A percentile compares a stretch with the other conserved stretches of the same genome.
Evolutionary conservation across 306 rosid genomes (phyloP).

Genomic region (Oxytropis ochrocephala): DNA sequence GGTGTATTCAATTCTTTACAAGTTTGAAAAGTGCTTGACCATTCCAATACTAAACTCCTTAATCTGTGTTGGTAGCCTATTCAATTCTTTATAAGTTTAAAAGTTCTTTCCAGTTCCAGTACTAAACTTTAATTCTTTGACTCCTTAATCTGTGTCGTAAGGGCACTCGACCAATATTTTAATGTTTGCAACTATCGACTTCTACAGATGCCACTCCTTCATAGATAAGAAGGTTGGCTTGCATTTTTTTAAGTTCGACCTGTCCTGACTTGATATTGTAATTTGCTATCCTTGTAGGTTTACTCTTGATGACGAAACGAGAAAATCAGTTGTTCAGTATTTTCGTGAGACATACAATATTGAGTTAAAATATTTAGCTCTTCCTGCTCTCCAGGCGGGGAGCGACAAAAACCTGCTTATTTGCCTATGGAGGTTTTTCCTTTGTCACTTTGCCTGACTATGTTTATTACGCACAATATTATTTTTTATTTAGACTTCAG

Average conservation of each 20-base stretch:
- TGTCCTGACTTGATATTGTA: not conserved
- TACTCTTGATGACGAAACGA: constrained; percentile 36
- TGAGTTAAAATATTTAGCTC: not conserved
- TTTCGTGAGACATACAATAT: constrained; percentile 40
- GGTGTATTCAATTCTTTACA: no score
- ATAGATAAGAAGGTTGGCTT: not conserved
- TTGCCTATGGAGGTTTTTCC: constrained; percentile 74
- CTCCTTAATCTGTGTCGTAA: no score
- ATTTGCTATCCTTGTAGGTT: constrained; percentile 38
- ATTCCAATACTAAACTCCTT: no score
- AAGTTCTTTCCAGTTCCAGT: no score
- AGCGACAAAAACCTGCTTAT: constrained; percentile 43
- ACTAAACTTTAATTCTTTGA: no score
- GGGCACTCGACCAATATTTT: no score
- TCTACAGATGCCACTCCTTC: not conserved
- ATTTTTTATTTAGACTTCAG: not conserved
- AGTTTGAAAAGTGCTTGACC: no score
- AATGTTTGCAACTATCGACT: not conserved
- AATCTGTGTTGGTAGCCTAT: no score
- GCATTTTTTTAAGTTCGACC: not conserved
- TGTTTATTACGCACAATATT: not conserved
- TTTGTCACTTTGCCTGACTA: not conserved
- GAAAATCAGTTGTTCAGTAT: constrained; percentile 33
- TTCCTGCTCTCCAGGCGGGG: constrained; percentile 84
- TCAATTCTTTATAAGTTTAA: no score